These are phyloP conservation scores for Acacia pycnantha DNA, from an alignment of 331 rosid species.

Conservation along the genomic window DNA sequence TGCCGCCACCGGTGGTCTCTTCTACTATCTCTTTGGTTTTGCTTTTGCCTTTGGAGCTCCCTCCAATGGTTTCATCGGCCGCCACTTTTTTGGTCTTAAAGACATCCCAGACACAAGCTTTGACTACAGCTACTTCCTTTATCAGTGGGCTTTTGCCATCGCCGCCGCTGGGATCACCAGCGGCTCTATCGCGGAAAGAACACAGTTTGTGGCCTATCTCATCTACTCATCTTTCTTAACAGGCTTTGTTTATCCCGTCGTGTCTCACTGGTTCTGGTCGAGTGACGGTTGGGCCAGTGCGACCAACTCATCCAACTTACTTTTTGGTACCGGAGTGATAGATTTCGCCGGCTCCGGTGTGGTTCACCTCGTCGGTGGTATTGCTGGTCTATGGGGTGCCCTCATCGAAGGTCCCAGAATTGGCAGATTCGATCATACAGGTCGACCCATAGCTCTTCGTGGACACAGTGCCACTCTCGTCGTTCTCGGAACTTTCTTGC, in stretches of 20 bases:
- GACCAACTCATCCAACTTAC: constrained; percentile 17
- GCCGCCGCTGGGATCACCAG: constrained; percentile 19
- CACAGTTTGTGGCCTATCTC: constrained; percentile 59
- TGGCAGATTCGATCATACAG: constrained; percentile 54
- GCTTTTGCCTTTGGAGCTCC: constrained; percentile 60
- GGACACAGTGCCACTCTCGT: constrained; percentile 3
- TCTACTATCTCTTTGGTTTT: constrained; percentile 7
- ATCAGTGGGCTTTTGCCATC: constrained; percentile 15
- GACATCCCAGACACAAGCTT: constrained; percentile 23
- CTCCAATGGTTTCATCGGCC: constrained; percentile 66
- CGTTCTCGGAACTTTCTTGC: constrained; percentile 1
- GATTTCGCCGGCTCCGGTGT: constrained; percentile 50
- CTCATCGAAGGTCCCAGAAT: constrained; percentile 62
- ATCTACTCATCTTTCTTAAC: constrained; percentile 65
- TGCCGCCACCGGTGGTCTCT: constrained; percentile 6
- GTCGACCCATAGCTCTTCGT: constrained; percentile 21
- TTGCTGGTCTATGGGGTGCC: constrained; percentile 69
- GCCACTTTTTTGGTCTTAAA: constrained; percentile 53
- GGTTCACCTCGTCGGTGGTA: constrained; percentile 1
- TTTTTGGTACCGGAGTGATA: constrained; percentile 57
- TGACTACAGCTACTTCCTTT: constrained; percentile 30
- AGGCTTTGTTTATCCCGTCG: constrained; percentile 69
- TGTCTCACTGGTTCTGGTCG: constrained; percentile 38
- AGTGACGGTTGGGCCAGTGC: constrained; percentile 68
- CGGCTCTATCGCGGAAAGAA: constrained; percentile 52